Evolutionary conservation across 345 rosid genomes (phyloP).

Genomic region (Cardamine chenopodiifolia): DNA sequence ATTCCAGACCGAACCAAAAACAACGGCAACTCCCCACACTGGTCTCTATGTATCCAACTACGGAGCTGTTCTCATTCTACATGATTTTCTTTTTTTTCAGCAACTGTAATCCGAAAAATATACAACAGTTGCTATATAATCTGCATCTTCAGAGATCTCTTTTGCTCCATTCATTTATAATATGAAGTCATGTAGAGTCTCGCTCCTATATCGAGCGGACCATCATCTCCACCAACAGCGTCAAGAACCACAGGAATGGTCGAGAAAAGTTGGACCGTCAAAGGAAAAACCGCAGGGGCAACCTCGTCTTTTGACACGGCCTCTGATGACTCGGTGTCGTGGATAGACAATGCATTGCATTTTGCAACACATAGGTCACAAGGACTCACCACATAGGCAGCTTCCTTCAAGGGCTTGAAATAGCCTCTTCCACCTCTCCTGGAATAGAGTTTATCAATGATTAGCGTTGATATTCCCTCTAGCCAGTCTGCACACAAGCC

Average conservation of each 20-base stretch:
- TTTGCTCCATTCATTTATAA: conserved; percentile 46
- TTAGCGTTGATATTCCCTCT: conserved; percentile 75
- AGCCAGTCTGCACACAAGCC: conserved; percentile 80
- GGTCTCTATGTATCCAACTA: conserved; percentile 30
- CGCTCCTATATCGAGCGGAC: conserved; percentile 72
- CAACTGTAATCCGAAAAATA: conserved; percentile 34
- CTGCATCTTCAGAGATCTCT: conserved; percentile 23
- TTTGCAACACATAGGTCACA: conserved; percentile 45
- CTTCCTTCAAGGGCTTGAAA: conserved; percentile 56
- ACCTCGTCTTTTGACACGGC: conserved; percentile 31
- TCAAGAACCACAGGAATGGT: conserved; percentile 80
- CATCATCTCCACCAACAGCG: conserved; percentile 81
- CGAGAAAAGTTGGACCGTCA: conserved; percentile 66
- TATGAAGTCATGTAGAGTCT: conserved; percentile 80
- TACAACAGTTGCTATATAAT: conserved; percentile 26
- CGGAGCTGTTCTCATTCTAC: not conserved
- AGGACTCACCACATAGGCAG: conserved; percentile 60
- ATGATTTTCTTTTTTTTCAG: not conserved
- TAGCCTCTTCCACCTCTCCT: conserved; percentile 52
- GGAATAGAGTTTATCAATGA: conserved; percentile 54
- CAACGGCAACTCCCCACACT: conserved; percentile 23
- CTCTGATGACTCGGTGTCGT: conserved; percentile 18
- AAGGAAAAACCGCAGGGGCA: conserved; percentile 66
- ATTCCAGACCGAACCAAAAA: conserved; percentile 41
- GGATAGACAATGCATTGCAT: conserved; percentile 34